phyloP scores from a whole-genome alignment of 2,329 filamentous ascomycete species.

The Talaromyces piceae region DNA sequence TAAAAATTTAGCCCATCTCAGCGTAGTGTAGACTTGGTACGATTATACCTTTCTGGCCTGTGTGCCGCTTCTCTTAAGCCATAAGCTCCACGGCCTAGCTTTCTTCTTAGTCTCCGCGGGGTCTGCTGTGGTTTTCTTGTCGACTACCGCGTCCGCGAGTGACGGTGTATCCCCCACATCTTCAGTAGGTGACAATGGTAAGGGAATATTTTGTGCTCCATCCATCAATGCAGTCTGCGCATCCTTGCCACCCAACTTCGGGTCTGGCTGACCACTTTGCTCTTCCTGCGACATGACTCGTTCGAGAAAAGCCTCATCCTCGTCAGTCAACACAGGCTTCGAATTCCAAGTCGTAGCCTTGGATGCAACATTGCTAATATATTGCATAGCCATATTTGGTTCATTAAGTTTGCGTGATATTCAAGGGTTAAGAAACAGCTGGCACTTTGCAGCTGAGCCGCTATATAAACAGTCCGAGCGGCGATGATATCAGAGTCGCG shows the following conservation, averaged over 20 bases:
- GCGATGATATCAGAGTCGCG: neutral
- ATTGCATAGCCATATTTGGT: slow-evolving; percentile 28
- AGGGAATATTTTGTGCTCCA: slow-evolving; percentile 41
- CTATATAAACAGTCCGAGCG: neutral
- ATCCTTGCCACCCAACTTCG: slow-evolving; percentile 26
- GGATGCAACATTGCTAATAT: slow-evolving; percentile 36
- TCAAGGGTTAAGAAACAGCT: neutral
- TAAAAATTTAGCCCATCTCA: neutral
- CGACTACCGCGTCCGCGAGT: slow-evolving; percentile 19
- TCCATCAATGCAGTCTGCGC: slow-evolving; percentile 40
- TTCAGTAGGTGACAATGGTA: slow-evolving; percentile 44
- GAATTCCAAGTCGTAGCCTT: slow-evolving; percentile 28
- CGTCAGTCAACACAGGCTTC: slow-evolving; percentile 48
- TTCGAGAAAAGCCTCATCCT: slow-evolving; percentile 53
- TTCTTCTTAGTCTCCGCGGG: slow-evolving; percentile 6
- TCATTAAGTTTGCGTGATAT: neutral
- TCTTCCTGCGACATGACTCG: slow-evolving; percentile 41
- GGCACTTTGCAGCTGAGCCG: neutral
- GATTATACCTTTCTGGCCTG: slow-evolving; percentile 11
- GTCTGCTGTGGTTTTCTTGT: slow-evolving; percentile 1
- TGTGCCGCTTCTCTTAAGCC: slow-evolving; percentile 25
- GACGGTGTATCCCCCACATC: slow-evolving; percentile 23
- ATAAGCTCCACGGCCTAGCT: slow-evolving; percentile 16
- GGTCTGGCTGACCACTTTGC: slow-evolving; percentile 3
- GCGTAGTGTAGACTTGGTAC: too few species aligned